Base-by-base conservation (phyloP, 257 asterid genomes). In the Fraxinus quadrangulata region DNA sequence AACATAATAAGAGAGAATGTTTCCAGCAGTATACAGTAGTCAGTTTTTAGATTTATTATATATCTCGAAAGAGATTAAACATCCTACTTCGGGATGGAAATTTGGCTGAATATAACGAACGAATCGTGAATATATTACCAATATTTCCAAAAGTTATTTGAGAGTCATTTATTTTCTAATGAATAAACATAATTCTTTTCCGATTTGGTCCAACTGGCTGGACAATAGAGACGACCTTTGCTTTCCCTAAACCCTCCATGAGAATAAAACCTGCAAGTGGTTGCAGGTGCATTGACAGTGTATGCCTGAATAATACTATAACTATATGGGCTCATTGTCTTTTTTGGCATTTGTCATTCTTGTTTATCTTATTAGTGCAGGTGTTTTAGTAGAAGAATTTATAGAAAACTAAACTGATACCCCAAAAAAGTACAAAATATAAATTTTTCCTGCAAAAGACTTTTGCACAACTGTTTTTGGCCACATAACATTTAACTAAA, bases 371-470 rank as follows among this genome's bases (percentile, higher is more conserved):
- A 76, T 75, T n/a, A 59, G 54, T 23, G 54, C 67, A 67, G 26
- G 36, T 66, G 63, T 73, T 59, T 2, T 24, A 56, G 31, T 67
- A 6, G 14, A 82, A 73, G 73, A 34, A 63, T 39, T 47, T 45
- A 68, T n/a, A 30, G 11, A 71, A 74, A 36, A 36, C 31, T 49
- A 59, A 71, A 80, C 23, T 47, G 56, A 75, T 68, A 47, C 30
- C 61, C 11, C 3, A 30, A 30, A 24, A 39, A 65, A 1, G 40
- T 68, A 33, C 42, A 49, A 67, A 6, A 19, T 33, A 26, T 19
- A 54, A 80, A 24, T 56, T 77, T 40, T 24, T 36, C 9, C 31
- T 74, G 68, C 78, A 45, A 73, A 31, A 39, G 72, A 39, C 78
- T n/a, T 54, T 17, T 7, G 26, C 61, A 6, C n/a, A 73, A 34